These are phyloP conservation scores for Solanum piurae DNA, from an alignment of 257 asterid species.

Conservation along the genomic window DNA sequence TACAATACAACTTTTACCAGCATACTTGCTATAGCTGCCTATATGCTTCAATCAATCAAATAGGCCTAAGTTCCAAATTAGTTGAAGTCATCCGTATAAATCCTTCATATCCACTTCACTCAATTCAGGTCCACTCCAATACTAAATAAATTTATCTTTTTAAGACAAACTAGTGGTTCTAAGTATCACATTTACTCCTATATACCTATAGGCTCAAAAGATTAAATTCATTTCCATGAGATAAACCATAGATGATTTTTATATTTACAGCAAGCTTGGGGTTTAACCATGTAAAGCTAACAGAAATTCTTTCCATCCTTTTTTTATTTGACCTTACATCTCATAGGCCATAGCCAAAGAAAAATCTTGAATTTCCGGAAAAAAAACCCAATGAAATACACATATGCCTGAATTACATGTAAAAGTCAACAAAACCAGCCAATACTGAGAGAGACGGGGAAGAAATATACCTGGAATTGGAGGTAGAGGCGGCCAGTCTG, in stretches of 20 bases:
- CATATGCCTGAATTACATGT: not conserved
- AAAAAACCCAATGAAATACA: not conserved
- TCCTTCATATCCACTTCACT: not conserved
- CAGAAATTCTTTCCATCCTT: not conserved
- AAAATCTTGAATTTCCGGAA: not conserved
- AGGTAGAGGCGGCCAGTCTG: slow-evolving; percentile 87
- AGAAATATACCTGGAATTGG: slow-evolving; percentile 57
- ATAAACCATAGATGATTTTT: not conserved
- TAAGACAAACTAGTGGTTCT: not conserved
- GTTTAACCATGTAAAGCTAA: not conserved
- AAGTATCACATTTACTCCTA: not conserved
- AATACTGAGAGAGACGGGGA: not conserved
- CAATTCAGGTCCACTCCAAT: not conserved
- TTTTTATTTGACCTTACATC: not conserved
- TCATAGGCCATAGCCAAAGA: not conserved
- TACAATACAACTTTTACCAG: not conserved
- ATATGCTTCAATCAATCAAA: not conserved
- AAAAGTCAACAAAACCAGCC: not conserved
- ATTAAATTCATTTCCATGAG: not conserved
- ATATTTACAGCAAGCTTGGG: not conserved
- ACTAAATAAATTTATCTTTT: not conserved
- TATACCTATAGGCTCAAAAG: not conserved
- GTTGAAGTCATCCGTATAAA: not conserved
- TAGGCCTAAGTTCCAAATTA: not conserved
- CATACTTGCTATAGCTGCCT: not conserved